Conservation (phyloP, 257 asterid species). For the Eucommia ulmoides region DNA sequence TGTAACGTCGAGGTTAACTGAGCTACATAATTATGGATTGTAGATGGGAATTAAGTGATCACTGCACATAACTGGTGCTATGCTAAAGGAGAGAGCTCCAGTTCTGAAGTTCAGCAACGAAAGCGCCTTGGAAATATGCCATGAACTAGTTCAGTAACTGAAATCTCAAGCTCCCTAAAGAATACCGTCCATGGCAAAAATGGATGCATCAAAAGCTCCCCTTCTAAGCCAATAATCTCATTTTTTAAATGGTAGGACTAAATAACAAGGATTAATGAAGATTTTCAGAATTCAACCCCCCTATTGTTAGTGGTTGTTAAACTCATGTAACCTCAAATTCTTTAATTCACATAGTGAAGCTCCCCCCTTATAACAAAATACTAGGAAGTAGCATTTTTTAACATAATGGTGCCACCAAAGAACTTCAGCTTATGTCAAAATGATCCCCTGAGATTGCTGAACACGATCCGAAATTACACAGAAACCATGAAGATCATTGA, state of each 20-base stretch:
- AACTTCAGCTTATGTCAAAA: slow-evolving; percentile 34
- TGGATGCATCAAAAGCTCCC: slow-evolving; percentile 37
- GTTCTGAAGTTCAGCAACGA: slow-evolving; percentile 49
- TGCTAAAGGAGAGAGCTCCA: slow-evolving; percentile 55
- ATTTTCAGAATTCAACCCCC: slow-evolving; percentile 21
- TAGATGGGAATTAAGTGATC: slow-evolving; percentile 30
- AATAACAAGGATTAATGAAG: slow-evolving; percentile 22
- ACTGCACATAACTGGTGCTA: slow-evolving; percentile 50
- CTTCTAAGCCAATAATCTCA: slow-evolving; percentile 27
- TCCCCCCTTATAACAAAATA: slow-evolving; percentile 34
- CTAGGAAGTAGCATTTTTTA: slow-evolving; percentile 16
- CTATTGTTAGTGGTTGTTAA: slow-evolving; percentile 18
- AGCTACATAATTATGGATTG: slow-evolving; percentile 25
- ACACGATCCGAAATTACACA: slow-evolving; percentile 23
- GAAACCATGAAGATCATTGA: slow-evolving; percentile 26
- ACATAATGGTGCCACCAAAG: slow-evolving; percentile 18
- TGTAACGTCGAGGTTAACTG: slow-evolving; percentile 36
- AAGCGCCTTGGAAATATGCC: slow-evolving; percentile 50
- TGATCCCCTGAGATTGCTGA: slow-evolving; percentile 24
- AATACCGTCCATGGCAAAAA: slow-evolving; percentile 21
- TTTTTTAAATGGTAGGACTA: slow-evolving; percentile 29
- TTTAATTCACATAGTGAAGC: slow-evolving; percentile 21
- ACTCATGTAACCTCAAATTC: slow-evolving; percentile 26
- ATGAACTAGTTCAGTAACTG: slow-evolving; percentile 38
- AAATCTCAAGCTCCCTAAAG: slow-evolving; percentile 24